These are phyloP conservation scores for Pulveroboletus ravenelii DNA, from an alignment of 768 basidiomycete genomes.

Conservation along the genomic window DNA sequence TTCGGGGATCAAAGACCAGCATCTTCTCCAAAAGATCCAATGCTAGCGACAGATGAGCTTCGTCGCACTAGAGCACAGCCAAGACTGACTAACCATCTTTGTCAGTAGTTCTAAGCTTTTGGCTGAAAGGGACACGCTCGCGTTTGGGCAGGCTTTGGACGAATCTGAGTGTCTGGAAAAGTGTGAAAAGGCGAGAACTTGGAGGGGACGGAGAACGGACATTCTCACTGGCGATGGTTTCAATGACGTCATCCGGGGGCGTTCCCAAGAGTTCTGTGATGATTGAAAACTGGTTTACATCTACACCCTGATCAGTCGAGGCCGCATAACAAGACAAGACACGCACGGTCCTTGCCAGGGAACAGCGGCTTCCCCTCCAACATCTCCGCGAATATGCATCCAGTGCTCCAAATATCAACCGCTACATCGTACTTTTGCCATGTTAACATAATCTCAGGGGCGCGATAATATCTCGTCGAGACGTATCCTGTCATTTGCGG, in stretches of 20 bases:
- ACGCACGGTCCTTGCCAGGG: conserved; percentile 98
- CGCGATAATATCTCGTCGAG: conserved; percentile 97
- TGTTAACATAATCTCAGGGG: conserved; percentile 99
- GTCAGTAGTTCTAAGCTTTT: conserved; percentile 87
- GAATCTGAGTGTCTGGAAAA: conserved; percentile 86
- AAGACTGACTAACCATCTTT: conserved; percentile 59
- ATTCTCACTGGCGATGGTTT: conserved; percentile 97
- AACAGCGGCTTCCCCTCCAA: conserved; percentile 97
- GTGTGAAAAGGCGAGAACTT: conserved; percentile 10
- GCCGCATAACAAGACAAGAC: not conserved
- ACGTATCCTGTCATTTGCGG: conserved; percentile 99
- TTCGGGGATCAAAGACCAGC: conserved; percentile 97
- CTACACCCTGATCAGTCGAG: conserved; percentile 39
- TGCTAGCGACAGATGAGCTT: conserved; percentile 42
- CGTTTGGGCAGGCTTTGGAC: conserved; percentile 98
- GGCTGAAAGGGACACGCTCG: conserved; percentile 89
- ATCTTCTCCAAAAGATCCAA: conserved; percentile 96
- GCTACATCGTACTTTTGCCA: conserved; percentile 99
- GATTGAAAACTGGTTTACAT: conserved; percentile 99
- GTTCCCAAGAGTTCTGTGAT: conserved; percentile 98
- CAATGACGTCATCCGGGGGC: conserved; percentile 99
- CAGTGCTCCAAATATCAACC: conserved; percentile 99
- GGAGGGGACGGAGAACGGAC: conserved; percentile 41
- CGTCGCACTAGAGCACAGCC: not conserved
- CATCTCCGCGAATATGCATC: conserved; percentile 99